Evolutionary conservation across 495 filamentous ascomycete genomes (phyloP), one percentile per base, ranked within the genome.

Genomic region (Coniosporium apollinis): DNA sequence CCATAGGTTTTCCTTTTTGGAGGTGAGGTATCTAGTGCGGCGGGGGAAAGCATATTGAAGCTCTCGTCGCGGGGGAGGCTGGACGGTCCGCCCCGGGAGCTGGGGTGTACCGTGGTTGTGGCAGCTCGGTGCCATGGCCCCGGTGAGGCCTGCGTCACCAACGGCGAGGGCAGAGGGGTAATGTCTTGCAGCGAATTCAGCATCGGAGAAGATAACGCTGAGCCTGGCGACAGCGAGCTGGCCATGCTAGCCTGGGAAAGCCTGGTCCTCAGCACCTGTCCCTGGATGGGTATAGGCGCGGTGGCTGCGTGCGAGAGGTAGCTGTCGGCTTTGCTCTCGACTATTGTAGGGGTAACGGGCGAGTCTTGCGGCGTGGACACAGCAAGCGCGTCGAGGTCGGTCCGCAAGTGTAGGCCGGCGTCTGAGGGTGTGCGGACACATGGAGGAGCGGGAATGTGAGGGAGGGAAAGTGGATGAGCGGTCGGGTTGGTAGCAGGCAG

Each of bases 151-250:
- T 60, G 60, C 5, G 67, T 67, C 38, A 81, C 61, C 25, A 94
- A 67, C 5, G 89, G 89, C 4, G 89, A 94, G 8, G 89, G 89
- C 16, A 97, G 57, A 34, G 89, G 89, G 3, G 89, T 97, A 38
- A 97, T 75, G 48, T 94, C 83, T 25, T 72, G 70, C 71, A 94
- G 76, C 14, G 85, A 81, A 38, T 74, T 72, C 25, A 92, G 66
- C 39, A 76, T 71, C 2, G 85, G 84, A 13, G 75, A 80, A 4
- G 75, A 70, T 14, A 74, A 46, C 2, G 58, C 54, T 9, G 75
- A n/a, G n/a, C n/a, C 16, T n/a, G 22, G 13, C 25, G n/a, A 24
- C 34, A 4, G 34, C 15, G 14, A 17, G 19, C 22, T 29, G 19
- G 49, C 41, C 43, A 60, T 52, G 41, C 56, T 60, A 24, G 39